Percentiles rank a stretch among this genome's conserved stretches.
phyloP scores from a whole-genome alignment of 352 stramenopile genomes.

The Globisporangium paddicum region DNA sequence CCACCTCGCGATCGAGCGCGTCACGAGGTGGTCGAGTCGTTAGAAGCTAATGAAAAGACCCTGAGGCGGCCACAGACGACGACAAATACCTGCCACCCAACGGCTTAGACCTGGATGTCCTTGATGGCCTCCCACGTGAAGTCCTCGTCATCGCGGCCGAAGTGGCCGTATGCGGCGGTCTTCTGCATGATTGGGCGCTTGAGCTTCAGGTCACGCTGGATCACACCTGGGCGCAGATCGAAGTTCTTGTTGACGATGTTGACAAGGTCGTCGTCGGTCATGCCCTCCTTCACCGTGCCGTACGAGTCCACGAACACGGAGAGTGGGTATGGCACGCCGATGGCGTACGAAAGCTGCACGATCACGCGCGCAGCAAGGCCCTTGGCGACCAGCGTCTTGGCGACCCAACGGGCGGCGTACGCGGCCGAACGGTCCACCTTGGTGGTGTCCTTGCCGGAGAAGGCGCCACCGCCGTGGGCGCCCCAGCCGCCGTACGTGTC shows the following conservation, averaged over 20 bases:
- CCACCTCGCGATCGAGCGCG: constrained; percentile 10
- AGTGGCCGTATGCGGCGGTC: constrained; percentile 99
- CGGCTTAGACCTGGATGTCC: constrained; percentile 72
- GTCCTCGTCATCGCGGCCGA: constrained; percentile 96
- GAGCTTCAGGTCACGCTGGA: constrained; percentile 98
- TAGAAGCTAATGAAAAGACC: constrained; percentile 33
- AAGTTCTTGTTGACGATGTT: constrained; percentile 99
- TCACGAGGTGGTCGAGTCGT: constrained; percentile 10
- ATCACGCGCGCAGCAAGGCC: constrained; percentile 92
- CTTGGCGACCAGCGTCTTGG: constrained; percentile 97
- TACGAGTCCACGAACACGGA: constrained; percentile 98
- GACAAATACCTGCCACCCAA: constrained; percentile 26
- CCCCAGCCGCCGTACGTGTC: constrained; percentile 99
- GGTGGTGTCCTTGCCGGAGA: constrained; percentile 99
- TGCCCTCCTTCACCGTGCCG: constrained; percentile 94
- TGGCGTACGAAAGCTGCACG: constrained; percentile 98
- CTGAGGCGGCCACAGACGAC: constrained; percentile 12
- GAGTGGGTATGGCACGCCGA: constrained; percentile 96
- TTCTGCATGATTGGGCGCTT: constrained; percentile 98
- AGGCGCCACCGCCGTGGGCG: constrained; percentile 97
- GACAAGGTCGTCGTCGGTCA: constrained; percentile 95
- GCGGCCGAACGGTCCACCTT: constrained; percentile 98
- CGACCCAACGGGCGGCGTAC: constrained; percentile 98
- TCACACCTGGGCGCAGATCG: constrained; percentile 96
- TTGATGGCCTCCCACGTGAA: constrained; percentile 99